Base-by-base conservation (phyloP, 306 rosid species). In the apple (Malus domestica) region DNA sequence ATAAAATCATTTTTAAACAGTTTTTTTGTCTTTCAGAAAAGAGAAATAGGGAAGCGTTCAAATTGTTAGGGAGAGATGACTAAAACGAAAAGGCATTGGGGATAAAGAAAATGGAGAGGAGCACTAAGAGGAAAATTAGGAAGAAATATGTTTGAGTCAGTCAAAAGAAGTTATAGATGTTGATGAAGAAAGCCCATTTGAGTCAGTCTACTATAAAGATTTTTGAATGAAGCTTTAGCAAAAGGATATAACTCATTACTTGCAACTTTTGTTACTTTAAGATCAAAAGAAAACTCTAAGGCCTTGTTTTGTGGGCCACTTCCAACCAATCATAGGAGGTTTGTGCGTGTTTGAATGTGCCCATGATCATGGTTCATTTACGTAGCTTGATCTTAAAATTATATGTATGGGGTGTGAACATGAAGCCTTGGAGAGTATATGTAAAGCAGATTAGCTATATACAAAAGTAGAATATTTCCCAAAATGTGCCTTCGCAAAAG, bases 151-250 rank as follows among this genome's bases (percentile, higher is more conserved):
- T 82, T 83, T 78, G 80, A 82, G 93, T 88, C 87, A 88, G 93
- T 93, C 96, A 88, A 93, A 89, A 90, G 91, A 92, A 84, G 80
- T 84, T 78, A 79, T 85, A 12, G 97, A 85, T 78, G 85, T 69
- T 73, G 74, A 86, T 86, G 93, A 86, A 84, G 86, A 85, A 83
- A 86, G 81, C 72, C 10, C 65, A 80, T 75, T 75, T 62, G 80
- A 84, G 89, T 85, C 74, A 89, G 91, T 63, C 46, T 80, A 45
- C 87, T 67, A 80, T 35, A 58, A 67, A 86, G 60, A 60, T 73
- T 86, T 87, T 85, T 65, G 76, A 80, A 78, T 75, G 49, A 67
- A 72, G 61, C 60, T 89, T 90, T 93, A 82, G 83, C 76, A 86
- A 89, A 89, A 89, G 89, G 92, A 74, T 23, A 82, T 44, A 84